Evolutionary conservation across 768 basidiomycete genomes (phyloP).

Genomic region (Pisolithus microcarpus): DNA sequence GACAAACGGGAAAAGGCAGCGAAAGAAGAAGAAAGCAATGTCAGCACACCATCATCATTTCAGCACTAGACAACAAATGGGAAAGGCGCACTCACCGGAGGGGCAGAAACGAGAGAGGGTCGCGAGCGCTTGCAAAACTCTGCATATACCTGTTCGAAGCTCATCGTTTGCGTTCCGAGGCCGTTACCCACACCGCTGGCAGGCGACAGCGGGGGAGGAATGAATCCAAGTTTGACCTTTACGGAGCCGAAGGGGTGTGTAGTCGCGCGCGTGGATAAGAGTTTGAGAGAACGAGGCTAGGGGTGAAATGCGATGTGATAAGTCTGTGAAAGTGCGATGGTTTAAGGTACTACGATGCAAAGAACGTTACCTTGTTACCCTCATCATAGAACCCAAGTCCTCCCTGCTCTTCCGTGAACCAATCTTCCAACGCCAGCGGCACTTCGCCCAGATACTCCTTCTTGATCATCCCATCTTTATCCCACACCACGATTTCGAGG

Average conservation of each 20-base stretch:
- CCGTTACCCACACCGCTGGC: background rate
- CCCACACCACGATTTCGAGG: conserved; percentile 88
- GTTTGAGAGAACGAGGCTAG: conserved; percentile 39
- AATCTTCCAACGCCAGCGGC: conserved; percentile 69
- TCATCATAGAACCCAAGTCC: conserved; percentile 50
- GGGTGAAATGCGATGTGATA: background rate
- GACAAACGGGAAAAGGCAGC: no score
- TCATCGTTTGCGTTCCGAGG: conserved; percentile 22
- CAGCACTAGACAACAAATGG: background rate
- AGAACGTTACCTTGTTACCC: conserved; percentile 55
- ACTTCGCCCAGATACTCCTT: conserved; percentile 95
- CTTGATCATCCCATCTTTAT: conserved; percentile 72
- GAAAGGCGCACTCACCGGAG: conserved; percentile 51
- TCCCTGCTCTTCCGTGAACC: conserved; percentile 48
- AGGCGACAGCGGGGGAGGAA: conserved; percentile 30
- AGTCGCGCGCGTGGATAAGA: conserved; percentile 44
- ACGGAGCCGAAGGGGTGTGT: conserved; percentile 46
- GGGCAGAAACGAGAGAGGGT: conserved; percentile 64
- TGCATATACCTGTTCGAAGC: conserved; percentile 53
- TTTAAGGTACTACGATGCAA: background rate
- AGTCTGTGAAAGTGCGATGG: background rate
- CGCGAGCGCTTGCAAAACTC: conserved; percentile 59
- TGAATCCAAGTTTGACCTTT: conserved; percentile 56
- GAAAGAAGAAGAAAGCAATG: no score
- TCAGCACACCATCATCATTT: background rate